Evolutionary conservation across 306 rosid species (phyloP), one percentile per base, ranked within the genome.

Genomic region (Cicer pinnatifidum): DNA sequence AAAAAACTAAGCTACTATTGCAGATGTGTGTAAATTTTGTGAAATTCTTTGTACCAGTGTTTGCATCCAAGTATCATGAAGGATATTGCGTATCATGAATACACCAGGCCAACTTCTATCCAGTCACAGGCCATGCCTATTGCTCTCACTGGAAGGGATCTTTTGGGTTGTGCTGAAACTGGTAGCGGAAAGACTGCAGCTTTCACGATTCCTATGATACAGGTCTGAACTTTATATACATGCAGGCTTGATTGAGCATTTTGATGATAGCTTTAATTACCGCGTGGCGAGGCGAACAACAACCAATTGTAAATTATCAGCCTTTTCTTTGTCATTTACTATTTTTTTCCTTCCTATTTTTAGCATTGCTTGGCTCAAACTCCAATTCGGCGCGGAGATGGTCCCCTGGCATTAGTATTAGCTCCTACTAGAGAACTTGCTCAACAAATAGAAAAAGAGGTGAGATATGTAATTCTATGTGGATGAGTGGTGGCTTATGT

Each of bases 401-500:
- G 97, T 62, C 92, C 97, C 64, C 40, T 91, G 66, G 97, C 91
- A 63, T 79, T 91, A 84, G 92, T 91, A 59, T 66, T 91, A 82
- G 97, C 97, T 72, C 97, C 97, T 51, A 91, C 97, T 40, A 91
- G 97, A 75, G 97, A 91, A 86, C 97, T 91, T 43, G 97, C 97
- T 47, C 97, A 91, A 69, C 97, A 91, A 84, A 91, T 91, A 73
- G 97, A 91, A 68, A 88, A 91, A 77, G 97, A 91, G 92, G 97
- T 91, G 77, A 64, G 58, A 45, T 43, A n/a, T 53, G 43, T 78
- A 57, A 10, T 16, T 46, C 74, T 77, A 12, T 57, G 67, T 69
- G 51, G 17, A 23, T 37, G 33, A 17, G 39, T 72, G 17, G 11
- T 65, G 12, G 51, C 43, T 77, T 56, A 61, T 70, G 1, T 43